A percentile compares a stretch with the other conserved stretches of the same genome.
These are phyloP conservation scores for Wallacemonas sp. DNA, from an alignment of 208 protist genomes.

Conservation along the genomic window DNA sequence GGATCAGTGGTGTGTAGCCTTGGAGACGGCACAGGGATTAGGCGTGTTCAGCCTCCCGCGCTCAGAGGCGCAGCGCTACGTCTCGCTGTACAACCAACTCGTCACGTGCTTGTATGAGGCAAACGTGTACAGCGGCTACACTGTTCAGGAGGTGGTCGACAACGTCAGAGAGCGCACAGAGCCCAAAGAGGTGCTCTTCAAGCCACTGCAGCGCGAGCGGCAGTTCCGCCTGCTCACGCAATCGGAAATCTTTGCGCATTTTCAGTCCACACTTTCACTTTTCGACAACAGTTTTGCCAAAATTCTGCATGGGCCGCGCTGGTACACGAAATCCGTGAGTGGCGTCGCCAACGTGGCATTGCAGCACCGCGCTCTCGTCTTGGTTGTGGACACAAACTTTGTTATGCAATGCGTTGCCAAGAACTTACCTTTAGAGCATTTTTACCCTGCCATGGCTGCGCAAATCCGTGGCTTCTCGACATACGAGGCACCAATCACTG, in stretches of 20 bases:
- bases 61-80: slow-evolving; percentile 24
- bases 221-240: slow-evolving; percentile 58
- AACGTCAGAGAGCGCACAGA: slow-evolving; percentile 54
- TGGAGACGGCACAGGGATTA: slow-evolving; percentile 46
- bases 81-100: slow-evolving; percentile 41
- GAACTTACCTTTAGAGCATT: slow-evolving; percentile 70
- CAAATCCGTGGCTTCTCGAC: slow-evolving; percentile 44
- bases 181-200: slow-evolving; percentile 25
- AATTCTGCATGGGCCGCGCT: slow-evolving; percentile 37
- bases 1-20: slow-evolving; percentile 49
- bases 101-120: slow-evolving; percentile 69
- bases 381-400: slow-evolving; percentile 89
- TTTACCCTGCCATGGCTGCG: slow-evolving; percentile 53
- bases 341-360: slow-evolving; percentile 39
- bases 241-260: slow-evolving; percentile 50
- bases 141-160: slow-evolving; percentile 51
- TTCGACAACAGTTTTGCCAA: slow-evolving; percentile 54
- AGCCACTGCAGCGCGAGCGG: slow-evolving; percentile 6
- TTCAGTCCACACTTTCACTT: slow-evolving; percentile 36
- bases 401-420: slow-evolving; percentile 75
- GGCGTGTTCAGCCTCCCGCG: slow-evolving; percentile 56
- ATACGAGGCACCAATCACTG: slow-evolving; percentile 29
- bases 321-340: slow-evolving; percentile 48
- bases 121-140: slow-evolving; percentile 56
- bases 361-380: slow-evolving; percentile 25